These are phyloP conservation scores for Aspergillus pseudoterreus DNA, from an alignment of 2,329 filamentous ascomycete species.

Conservation along the genomic window DNA sequence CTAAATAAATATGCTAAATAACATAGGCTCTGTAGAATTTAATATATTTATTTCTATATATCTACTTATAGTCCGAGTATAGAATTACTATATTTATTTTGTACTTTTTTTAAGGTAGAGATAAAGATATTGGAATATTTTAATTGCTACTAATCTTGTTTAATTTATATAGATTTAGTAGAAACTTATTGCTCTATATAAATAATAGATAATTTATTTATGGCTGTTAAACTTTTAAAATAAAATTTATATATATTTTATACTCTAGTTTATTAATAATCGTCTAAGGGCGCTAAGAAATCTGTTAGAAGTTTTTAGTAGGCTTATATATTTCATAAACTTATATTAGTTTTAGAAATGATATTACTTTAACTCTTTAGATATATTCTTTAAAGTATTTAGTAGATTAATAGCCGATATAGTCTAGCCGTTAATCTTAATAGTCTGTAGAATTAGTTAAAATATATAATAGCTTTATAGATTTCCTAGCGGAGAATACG, in stretches of 20 bases:
- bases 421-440: background rate
- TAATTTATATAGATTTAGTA: too few species aligned
- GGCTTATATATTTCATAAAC: background rate
- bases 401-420: background rate
- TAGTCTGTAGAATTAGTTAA: background rate
- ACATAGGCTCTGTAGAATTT: background rate
- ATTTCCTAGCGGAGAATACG: background rate
- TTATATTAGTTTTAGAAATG: background rate
- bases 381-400: background rate
- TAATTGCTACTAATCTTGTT: too few species aligned
- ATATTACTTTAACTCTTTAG: background rate
- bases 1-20: background rate
- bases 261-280: too few species aligned
- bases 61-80: background rate
- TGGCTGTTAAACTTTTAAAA: too few species aligned
- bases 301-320: background rate
- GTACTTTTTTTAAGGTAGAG: background rate
- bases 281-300: too few species aligned
- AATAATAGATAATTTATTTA: too few species aligned
- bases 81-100: background rate
- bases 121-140: background rate
- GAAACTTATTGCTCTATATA: too few species aligned
- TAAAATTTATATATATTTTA: too few species aligned
- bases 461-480: background rate
- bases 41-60: background rate